A percentile compares a stretch with the other conserved stretches of the same genome.
phyloP scores from a whole-genome alignment of 208 protist species.

The Leishmania martiniquensis region DNA sequence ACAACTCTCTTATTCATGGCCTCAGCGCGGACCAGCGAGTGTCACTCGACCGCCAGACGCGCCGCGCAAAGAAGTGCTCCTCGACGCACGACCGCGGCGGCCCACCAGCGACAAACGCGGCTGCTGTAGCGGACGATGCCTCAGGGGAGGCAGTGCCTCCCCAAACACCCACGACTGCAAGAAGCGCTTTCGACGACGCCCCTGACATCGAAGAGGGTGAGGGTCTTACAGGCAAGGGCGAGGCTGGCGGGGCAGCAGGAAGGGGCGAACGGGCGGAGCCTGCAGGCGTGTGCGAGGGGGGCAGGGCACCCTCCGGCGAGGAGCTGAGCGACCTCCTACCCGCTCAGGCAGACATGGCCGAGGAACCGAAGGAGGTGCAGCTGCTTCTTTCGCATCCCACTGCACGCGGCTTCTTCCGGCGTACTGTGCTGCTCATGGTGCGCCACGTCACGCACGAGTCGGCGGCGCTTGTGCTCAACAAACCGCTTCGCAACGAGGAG shows the following conservation, averaged over 20 bases:
- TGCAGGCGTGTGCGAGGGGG: not conserved
- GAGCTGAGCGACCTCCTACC: constrained; percentile 20
- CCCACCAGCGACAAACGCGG: constrained; percentile 1
- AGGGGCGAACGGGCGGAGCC: not conserved
- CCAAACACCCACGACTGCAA: not conserved
- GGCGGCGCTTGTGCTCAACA: constrained; percentile 78
- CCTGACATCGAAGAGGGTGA: constrained; percentile 20
- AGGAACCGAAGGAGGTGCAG: constrained; percentile 56
- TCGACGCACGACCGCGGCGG: constrained; percentile 9
- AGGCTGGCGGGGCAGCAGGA: not conserved
- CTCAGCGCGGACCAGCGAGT: constrained; percentile 49
- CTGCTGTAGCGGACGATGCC: constrained; percentile 12
- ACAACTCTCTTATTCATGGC: constrained; percentile 55
- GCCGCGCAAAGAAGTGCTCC: constrained; percentile 14
- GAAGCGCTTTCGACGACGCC: constrained; percentile 28
- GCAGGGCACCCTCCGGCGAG: constrained; percentile 6
- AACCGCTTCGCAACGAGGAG: constrained; percentile 62
- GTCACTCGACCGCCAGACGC: constrained; percentile 27
- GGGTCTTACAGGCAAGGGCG: constrained; percentile 17
- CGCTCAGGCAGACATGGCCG: constrained; percentile 15
- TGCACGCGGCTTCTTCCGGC: constrained; percentile 66
- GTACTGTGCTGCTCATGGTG: constrained; percentile 72
- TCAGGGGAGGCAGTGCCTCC: constrained; percentile 5
- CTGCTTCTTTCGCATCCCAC: constrained; percentile 79
- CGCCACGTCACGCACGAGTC: constrained; percentile 61